Percentiles rank a stretch among this genome's conserved stretches.
Conservation (phyloP, 495 filamentous ascomycete genomes). For the Bacidia rubella region DNA sequence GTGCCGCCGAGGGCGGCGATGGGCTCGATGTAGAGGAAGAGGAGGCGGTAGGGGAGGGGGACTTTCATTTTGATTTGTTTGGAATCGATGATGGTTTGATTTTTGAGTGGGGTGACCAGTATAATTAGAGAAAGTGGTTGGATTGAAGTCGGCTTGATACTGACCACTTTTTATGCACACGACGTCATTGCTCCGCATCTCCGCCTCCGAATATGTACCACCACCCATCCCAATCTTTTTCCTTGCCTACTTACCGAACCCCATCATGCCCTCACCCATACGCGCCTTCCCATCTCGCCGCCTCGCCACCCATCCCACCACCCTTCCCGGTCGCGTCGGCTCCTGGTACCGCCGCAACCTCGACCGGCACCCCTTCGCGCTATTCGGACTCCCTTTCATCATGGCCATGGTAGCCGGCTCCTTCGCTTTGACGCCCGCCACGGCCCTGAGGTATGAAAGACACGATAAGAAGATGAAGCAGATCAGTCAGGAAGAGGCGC, state of each 20-base stretch:
- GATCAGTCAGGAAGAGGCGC: slow-evolving; percentile 67
- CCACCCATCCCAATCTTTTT: not conserved
- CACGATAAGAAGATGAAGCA: slow-evolving; percentile 77
- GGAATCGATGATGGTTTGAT: no score
- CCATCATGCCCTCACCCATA: no score
- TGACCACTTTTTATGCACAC: not conserved
- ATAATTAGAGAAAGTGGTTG: no score
- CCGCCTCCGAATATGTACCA: not conserved
- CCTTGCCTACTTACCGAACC: no score
- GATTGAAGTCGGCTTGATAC: no score
- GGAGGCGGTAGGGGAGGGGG: slow-evolving; percentile 20
- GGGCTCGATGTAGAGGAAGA: slow-evolving; percentile 24
- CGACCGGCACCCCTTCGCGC: slow-evolving; percentile 66
- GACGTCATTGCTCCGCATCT: not conserved
- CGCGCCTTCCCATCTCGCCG: slow-evolving; percentile 39
- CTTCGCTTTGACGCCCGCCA: slow-evolving; percentile 87
- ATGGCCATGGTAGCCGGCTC: slow-evolving; percentile 83
- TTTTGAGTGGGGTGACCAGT: no score
- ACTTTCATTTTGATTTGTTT: slow-evolving; percentile 15
- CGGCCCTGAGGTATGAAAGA: slow-evolving; percentile 83
- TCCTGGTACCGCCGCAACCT: slow-evolving; percentile 60
- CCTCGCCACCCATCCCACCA: slow-evolving; percentile 38
- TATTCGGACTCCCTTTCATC: slow-evolving; percentile 95
- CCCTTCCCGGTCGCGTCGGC: slow-evolving; percentile 49
- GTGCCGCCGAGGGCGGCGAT: slow-evolving; percentile 20